These are phyloP conservation scores for Acephala macrosclerotiorum DNA, from an alignment of 2,329 filamentous ascomycete genomes.

Conservation along the genomic window DNA sequence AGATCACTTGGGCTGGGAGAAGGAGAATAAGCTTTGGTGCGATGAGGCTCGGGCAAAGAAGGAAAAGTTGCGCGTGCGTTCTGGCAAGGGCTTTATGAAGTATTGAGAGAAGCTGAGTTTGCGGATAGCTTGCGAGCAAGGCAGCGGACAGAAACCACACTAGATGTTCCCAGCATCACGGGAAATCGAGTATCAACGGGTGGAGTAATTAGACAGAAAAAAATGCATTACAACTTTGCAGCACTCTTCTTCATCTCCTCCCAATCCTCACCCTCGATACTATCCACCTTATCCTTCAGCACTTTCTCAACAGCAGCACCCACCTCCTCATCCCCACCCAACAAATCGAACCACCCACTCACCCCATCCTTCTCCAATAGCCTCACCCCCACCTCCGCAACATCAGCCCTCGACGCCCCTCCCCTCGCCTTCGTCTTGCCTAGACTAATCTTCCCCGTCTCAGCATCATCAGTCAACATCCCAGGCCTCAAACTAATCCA, in stretches of 20 bases:
- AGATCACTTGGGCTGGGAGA: no score
- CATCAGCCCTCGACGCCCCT: constrained; percentile 60
- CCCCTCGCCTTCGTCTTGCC: constrained; percentile 49
- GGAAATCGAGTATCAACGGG: not conserved
- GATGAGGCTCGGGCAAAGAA: no score
- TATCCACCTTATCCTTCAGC: constrained; percentile 57
- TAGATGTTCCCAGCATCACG: no score
- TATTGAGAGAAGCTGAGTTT: no score
- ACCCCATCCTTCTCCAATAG: constrained; percentile 56
- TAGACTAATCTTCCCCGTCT: constrained; percentile 49
- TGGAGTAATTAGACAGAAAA: not conserved
- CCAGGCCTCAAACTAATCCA: constrained; percentile 64
- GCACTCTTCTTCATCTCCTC: constrained; percentile 36
- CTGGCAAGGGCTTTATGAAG: no score
- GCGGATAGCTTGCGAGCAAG: no score
- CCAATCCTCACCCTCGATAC: constrained; percentile 58
- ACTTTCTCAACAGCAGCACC: constrained; percentile 56
- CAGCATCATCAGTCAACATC: constrained; percentile 56
- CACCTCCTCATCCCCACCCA: constrained; percentile 59
- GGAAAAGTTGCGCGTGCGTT: no score
- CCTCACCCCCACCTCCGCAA: constrained; percentile 64
- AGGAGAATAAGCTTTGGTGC: no score
- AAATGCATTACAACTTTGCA: not conserved
- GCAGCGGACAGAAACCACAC: no score
- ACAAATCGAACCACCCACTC: constrained; percentile 61